Percentiles rank a stretch among this genome's conserved stretches.
phyloP scores from a whole-genome alignment of 1,139 yeast genomes.

The Geotrichum citri-aurantii region DNA sequence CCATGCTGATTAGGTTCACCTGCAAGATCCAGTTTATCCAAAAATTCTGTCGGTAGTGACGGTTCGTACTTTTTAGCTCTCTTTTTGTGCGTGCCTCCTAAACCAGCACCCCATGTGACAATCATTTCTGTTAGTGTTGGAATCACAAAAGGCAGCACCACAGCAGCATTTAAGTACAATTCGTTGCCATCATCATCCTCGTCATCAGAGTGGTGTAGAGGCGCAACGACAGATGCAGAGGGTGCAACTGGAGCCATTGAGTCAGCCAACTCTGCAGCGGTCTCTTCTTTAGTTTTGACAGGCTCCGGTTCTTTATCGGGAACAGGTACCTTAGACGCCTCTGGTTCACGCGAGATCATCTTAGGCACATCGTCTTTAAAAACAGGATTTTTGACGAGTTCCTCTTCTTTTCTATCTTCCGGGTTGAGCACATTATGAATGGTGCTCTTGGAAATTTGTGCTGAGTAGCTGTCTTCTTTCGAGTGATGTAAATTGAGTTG shows the following conservation, averaged over 20 bases:
- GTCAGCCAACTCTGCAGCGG: conserved; percentile 17
- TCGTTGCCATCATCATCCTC: conserved; percentile 24
- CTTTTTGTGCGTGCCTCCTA: conserved; percentile 36
- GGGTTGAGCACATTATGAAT: conserved; percentile 16
- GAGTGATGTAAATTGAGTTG: conserved; percentile 33
- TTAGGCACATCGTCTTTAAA: conserved; percentile 9
- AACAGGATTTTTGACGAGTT: conserved; percentile 12
- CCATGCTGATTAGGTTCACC: conserved; percentile 6
- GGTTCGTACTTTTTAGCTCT: conserved; percentile 39
- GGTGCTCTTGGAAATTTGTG: conserved; percentile 16
- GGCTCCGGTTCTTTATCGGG: conserved; percentile 2
- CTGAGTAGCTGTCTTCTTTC: conserved; percentile 24
- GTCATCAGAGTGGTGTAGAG: conserved; percentile 15
- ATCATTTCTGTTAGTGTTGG: conserved; percentile 40
- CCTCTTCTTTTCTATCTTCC: conserved; percentile 11
- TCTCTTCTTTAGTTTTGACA: conserved; percentile 18
- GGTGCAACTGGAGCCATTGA: conserved; percentile 15
- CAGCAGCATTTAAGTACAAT: conserved; percentile 33
- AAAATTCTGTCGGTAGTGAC: conserved; percentile 36
- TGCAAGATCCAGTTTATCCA: conserved; percentile 34
- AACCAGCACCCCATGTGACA: conserved; percentile 41
- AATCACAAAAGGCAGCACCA: conserved; percentile 34
- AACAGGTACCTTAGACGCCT: not conserved
- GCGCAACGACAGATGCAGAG: conserved; percentile 14
- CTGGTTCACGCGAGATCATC: conserved; percentile 4